Conservation (phyloP, 768 basidiomycete genomes). For the Phlegmacium glaucopus region DNA sequence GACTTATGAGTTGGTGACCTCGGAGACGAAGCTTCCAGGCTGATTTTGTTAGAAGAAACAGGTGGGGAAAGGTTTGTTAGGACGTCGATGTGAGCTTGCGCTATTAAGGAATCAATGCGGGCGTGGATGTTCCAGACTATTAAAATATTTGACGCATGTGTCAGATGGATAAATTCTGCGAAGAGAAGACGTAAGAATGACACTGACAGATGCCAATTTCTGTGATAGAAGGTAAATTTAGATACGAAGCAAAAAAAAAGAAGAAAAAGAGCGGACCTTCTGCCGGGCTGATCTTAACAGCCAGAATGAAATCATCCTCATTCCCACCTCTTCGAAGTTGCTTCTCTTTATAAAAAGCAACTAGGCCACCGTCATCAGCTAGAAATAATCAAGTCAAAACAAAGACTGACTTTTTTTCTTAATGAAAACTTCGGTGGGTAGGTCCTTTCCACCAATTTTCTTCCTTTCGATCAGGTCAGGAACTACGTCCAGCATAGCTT, state of each 20-base stretch:
- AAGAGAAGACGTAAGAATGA: not conserved
- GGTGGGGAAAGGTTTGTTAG: slow-evolving; percentile 47
- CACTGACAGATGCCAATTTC: slow-evolving; percentile 70
- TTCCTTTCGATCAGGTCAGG: slow-evolving; percentile 55
- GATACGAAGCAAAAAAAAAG: not conserved
- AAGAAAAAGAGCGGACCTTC: slow-evolving; percentile 48
- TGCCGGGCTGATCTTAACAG: slow-evolving; percentile 63
- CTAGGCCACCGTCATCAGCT: slow-evolving; percentile 30
- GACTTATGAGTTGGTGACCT: too few relatives aligned
- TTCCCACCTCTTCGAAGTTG: slow-evolving; percentile 53
- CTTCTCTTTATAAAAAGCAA: slow-evolving; percentile 73
- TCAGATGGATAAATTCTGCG: not conserved
- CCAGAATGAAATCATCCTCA: slow-evolving; percentile 45
- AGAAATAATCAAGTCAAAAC: not conserved
- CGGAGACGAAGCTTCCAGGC: slow-evolving; percentile 3
- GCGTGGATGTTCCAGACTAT: slow-evolving; percentile 79
- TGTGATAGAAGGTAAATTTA: slow-evolving; percentile 16
- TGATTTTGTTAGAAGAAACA: slow-evolving; percentile 1
- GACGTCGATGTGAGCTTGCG: slow-evolving; percentile 57
- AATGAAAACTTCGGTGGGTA: slow-evolving; percentile 76
- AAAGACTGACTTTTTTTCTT: slow-evolving; percentile 63
- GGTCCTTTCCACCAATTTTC: slow-evolving; percentile 62
- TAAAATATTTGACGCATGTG: not conserved
- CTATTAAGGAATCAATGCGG: slow-evolving; percentile 51
- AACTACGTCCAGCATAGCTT: slow-evolving; percentile 58